A percentile compares a stretch with the other conserved stretches of the same genome.
These are phyloP conservation scores for Lenwebbia sp. DNA, from an alignment of 345 rosid genomes.

Conservation along the genomic window DNA sequence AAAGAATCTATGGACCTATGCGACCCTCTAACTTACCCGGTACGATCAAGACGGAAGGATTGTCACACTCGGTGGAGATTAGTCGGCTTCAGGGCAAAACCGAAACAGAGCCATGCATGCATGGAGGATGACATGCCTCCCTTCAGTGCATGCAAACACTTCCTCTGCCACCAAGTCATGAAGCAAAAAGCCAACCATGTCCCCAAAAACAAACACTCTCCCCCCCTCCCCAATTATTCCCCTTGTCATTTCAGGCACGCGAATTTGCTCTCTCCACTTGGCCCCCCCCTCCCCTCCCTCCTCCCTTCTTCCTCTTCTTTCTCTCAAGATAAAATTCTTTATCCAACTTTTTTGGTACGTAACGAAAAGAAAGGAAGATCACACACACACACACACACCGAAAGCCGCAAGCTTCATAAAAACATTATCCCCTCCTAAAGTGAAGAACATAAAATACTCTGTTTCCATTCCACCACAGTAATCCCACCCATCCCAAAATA, in stretches of 20 bases:
- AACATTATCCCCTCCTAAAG: neutral
- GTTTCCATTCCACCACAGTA: neutral
- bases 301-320: neutral
- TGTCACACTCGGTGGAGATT: too few relatives aligned
- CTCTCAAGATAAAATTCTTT: constrained; percentile 16
- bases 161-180: neutral
- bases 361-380: neutral
- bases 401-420: neutral
- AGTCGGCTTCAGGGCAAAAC: neutral
- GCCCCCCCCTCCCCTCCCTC: neutral
- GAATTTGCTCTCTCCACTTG: neutral
- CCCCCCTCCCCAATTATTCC: neutral
- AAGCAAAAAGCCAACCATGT: neutral
- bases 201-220: neutral
- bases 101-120: neutral
- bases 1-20: too few relatives aligned
- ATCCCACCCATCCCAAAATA: neutral
- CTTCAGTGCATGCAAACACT: constrained; percentile 22
- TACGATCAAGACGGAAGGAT: too few relatives aligned
- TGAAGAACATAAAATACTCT: constrained; percentile 3
- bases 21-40: too few relatives aligned
- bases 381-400: neutral
- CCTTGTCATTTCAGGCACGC: constrained; percentile 14
- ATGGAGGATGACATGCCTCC: constrained; percentile 21
- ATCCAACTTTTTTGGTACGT: neutral